Percentiles rank a stretch among this genome's conserved stretches.
Conservation (phyloP, 208 protist species). For the Trichomonas gallinae region DNA sequence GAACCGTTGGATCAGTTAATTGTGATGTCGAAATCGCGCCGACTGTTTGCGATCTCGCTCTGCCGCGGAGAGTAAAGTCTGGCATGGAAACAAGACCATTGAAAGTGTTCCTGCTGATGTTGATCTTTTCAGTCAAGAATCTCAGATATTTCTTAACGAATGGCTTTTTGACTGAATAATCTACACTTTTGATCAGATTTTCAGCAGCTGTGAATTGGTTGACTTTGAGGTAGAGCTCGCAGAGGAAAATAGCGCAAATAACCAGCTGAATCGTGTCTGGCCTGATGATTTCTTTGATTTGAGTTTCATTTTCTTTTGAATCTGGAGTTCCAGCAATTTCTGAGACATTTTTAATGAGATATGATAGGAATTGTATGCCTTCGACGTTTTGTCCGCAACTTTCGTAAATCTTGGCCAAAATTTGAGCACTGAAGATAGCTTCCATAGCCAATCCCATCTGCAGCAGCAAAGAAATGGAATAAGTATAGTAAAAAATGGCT, state of each 20-base stretch:
- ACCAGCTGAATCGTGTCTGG: background rate
- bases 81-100: background rate
- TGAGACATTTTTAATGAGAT: background rate
- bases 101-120: background rate
- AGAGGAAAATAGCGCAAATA: background rate
- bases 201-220: background rate
- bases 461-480: background rate
- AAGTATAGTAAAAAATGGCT: background rate
- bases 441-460: background rate
- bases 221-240: background rate
- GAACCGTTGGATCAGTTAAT: background rate
- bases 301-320: background rate
- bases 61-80: background rate
- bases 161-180: background rate
- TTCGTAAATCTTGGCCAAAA: background rate
- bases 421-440: background rate
- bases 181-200: background rate
- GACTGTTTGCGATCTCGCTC: background rate
- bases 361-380: background rate
- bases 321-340: background rate
- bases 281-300: background rate
- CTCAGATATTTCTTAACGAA: background rate
- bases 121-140: background rate
- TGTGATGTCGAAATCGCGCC: background rate
- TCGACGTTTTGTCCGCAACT: background rate